phyloP scores from a whole-genome alignment of 148 eudicot species.

The Nepenthes gracilis region DNA sequence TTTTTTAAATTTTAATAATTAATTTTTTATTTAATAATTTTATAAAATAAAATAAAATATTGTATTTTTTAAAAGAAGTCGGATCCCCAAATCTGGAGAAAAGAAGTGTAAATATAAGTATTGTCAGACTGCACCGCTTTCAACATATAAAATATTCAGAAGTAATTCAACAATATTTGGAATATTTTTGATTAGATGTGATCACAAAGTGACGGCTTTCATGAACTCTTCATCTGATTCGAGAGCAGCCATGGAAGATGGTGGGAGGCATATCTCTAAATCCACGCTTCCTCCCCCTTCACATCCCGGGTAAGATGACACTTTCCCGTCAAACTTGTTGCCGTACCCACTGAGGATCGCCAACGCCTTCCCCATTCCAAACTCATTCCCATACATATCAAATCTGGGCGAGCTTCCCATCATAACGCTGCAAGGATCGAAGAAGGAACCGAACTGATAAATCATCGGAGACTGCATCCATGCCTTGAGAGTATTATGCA shows the following conservation, averaged over 20 bases:
- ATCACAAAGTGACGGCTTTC: slow-evolving; percentile 2
- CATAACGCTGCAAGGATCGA: slow-evolving; percentile 7
- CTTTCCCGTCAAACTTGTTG: slow-evolving; percentile 10
- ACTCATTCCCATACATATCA: slow-evolving; percentile 20
- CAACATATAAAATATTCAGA: too few relatives aligned
- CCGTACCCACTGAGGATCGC: slow-evolving; percentile 14
- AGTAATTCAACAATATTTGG: too few relatives aligned
- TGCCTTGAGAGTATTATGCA: neutral
- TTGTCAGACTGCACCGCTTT: too few relatives aligned
- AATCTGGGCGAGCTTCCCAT: slow-evolving; percentile 13
- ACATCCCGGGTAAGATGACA: slow-evolving; percentile 9
- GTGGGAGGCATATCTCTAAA: slow-evolving; percentile 13
- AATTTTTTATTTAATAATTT: too few relatives aligned
- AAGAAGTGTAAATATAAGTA: too few relatives aligned
- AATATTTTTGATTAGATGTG: too few relatives aligned
- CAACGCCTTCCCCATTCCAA: slow-evolving; percentile 14
- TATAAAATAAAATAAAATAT: too few relatives aligned
- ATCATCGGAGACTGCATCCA: slow-evolving; percentile 8
- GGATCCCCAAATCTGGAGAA: too few relatives aligned
- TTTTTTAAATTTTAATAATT: too few relatives aligned
- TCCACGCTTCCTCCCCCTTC: slow-evolving; percentile 20
- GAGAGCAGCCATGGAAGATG: slow-evolving; percentile 11
- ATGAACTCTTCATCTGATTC: slow-evolving; percentile 16
- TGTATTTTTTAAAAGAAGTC: too few relatives aligned
- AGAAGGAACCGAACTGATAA: neutral